Evolutionary conservation across 208 protist genomes (phyloP), one percentile per base, ranked within the genome.

Genomic region (Crithidia expoeki): DNA sequence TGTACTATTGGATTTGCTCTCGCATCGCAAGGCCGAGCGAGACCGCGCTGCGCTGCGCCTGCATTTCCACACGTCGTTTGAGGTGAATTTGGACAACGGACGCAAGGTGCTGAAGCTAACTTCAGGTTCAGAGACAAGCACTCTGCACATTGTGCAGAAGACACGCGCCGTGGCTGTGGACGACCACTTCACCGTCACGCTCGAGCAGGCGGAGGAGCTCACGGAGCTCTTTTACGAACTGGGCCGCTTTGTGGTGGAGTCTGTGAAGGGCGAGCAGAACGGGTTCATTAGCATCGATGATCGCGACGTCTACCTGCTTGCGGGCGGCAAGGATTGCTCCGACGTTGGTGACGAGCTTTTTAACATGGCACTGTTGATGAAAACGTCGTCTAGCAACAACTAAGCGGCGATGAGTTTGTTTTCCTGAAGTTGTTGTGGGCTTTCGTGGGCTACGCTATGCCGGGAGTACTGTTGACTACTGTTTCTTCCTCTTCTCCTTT

Each of bases 221-320:
- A 91, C 84, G 23, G 86, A 92, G 52, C 61, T 88, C 36, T 91
- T 94, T 64, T 92, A 92, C 53, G 89, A 94, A 61, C 79, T 94
- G 1, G 89, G 86, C 40, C 79, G 89, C 27, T 92, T 92, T 57
- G 82, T 92, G 12, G 80, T 90, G 55, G 86, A 94, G 44, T 83
- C 52, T 23, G 69, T 74, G 14, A 95, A 93, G 64, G 86, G 88
- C 17, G 86, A 93, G 49, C 76, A 83, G 60, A 80, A 81, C 40
- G 87, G 87, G 28, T 94, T 91, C 47, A 89, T 95, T 79, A 92
- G 76, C 60, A 85, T 93, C 32, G 87, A 94, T 53, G 89, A 94
- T 34, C 78, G 80, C n/a, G 84, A 92, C 59, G 86, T 95, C 16
- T 94, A 87, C 42, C 74, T 95, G 40, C 79, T 95, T 4, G 70